Evolutionary conservation across 2,329 filamentous ascomycete species (phyloP).

Genomic region (Penicillium sp.): DNA sequence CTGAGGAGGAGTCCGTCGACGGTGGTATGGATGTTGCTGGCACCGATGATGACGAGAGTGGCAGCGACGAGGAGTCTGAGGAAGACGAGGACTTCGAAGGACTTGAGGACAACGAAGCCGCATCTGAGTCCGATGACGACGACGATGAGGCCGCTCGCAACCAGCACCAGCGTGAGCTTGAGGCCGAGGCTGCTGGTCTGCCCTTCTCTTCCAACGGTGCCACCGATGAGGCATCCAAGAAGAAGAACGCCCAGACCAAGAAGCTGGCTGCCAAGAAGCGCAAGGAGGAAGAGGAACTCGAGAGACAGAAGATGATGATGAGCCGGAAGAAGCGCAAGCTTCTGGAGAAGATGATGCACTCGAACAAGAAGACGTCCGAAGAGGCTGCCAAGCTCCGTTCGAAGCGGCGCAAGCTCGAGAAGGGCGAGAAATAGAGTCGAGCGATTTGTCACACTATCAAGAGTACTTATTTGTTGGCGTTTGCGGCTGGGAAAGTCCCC

Average conservation of each 20-base stretch:
- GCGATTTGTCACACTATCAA: conserved; percentile 12
- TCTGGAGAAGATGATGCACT: conserved; percentile 96
- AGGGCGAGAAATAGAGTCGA: conserved; percentile 31
- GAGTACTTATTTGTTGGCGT: conserved; percentile 18
- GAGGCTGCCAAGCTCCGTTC: conserved; percentile 82
- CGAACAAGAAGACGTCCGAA: conserved; percentile 87
- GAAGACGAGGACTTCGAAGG: conserved; percentile 49
- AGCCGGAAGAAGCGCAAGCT: conserved; percentile 96
- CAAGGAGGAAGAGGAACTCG: conserved; percentile 80
- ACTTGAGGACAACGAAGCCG: conserved; percentile 50
- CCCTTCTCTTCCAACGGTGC: conserved; percentile 49
- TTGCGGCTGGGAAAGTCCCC: conserved; percentile 26
- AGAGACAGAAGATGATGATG: conserved; percentile 97
- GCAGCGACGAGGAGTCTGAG: conserved; percentile 47
- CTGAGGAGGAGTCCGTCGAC: conserved; percentile 19
- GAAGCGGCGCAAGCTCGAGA: conserved; percentile 91
- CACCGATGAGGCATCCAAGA: conserved; percentile 62
- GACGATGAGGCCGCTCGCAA: conserved; percentile 58
- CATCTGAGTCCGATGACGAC: conserved; percentile 57
- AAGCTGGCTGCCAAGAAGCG: conserved; percentile 67
- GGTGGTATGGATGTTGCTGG: conserved; percentile 21
- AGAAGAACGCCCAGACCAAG: conserved; percentile 66
- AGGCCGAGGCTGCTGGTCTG: conserved; percentile 80
- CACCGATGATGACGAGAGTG: conserved; percentile 37
- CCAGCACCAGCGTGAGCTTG: conserved; percentile 83